Evolutionary conservation across 768 basidiomycete species (phyloP).

Genomic region (Coprinopsis sp.): DNA sequence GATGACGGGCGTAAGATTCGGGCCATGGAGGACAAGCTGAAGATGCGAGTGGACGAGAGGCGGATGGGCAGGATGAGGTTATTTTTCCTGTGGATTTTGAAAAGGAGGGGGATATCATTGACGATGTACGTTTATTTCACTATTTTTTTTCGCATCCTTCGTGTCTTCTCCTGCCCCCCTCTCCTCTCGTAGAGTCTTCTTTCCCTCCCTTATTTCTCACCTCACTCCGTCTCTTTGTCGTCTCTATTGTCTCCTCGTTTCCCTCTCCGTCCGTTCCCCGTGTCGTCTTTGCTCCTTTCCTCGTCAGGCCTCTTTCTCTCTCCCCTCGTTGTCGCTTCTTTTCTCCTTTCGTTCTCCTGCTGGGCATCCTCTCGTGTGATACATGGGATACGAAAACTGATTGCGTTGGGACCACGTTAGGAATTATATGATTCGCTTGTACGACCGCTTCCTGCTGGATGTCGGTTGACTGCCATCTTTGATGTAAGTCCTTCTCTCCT

Average conservation of each 20-base stretch:
- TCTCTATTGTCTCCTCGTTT: too few relatives aligned
- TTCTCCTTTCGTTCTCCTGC: too few relatives aligned
- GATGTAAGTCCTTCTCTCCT: constrained; percentile 33
- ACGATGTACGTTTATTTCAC: constrained; percentile 42
- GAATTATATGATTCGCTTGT: constrained; percentile 49
- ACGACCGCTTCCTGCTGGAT: constrained; percentile 39
- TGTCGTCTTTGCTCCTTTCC: too few relatives aligned
- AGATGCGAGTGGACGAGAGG: constrained; percentile 74
- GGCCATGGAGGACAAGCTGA: constrained; percentile 92
- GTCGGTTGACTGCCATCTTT: constrained; percentile 50
- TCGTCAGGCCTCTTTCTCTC: too few relatives aligned
- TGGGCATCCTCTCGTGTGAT: too few relatives aligned
- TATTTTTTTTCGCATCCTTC: neutral
- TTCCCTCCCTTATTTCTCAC: too few relatives aligned
- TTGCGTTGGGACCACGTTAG: too few relatives aligned
- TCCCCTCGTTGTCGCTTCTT: too few relatives aligned
- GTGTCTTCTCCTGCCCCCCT: neutral
- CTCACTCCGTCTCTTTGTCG: too few relatives aligned
- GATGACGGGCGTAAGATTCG: constrained; percentile 49
- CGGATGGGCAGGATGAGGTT: constrained; percentile 79
- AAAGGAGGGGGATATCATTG: constrained; percentile 71
- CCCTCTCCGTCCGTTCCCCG: too few relatives aligned
- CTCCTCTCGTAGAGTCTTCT: too few relatives aligned
- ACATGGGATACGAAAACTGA: too few relatives aligned
- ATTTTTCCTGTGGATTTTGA: constrained; percentile 41